These are phyloP conservation scores for Cryptosporidium felis DNA, from an alignment of 169 alveolate genomes.

Conservation along the genomic window DNA sequence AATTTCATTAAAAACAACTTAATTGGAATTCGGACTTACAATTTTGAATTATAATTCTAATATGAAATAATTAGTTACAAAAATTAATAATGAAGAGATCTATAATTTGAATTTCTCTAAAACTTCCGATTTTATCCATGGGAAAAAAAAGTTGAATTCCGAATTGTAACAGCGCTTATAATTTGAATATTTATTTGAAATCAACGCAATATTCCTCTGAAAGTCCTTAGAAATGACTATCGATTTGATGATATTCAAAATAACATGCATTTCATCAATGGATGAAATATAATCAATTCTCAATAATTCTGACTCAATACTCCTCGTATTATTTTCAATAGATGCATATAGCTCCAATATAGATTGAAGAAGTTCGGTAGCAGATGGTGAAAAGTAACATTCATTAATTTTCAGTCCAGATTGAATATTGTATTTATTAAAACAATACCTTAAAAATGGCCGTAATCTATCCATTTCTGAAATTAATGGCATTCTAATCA, in stretches of 20 bases:
- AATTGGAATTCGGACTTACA: too few relatives aligned
- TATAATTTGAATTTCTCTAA: too few relatives aligned
- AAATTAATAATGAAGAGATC: too few relatives aligned
- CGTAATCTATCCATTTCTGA: slow-evolving; percentile 4
- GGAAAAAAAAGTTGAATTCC: neutral
- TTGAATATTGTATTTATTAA: neutral
- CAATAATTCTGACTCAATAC: neutral
- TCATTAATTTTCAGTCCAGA: neutral
- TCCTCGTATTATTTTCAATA: neutral
- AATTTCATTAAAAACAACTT: too few relatives aligned
- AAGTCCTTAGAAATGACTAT: neutral
- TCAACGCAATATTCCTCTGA: neutral
- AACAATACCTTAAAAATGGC: neutral
- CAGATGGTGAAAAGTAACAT: neutral
- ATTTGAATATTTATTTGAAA: neutral
- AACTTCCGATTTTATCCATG: too few relatives aligned
- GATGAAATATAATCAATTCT: neutral
- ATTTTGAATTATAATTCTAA: too few relatives aligned
- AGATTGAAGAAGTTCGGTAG: neutral
- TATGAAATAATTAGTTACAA: too few relatives aligned
- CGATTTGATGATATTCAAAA: neutral
- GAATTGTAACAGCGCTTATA: neutral
- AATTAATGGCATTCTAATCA: slow-evolving; percentile 7
- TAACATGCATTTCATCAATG: neutral
- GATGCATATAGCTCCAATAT: neutral